Evolutionary conservation across 2,329 filamentous ascomycete genomes (phyloP).

Genomic region (Botrytis paeoniae): DNA sequence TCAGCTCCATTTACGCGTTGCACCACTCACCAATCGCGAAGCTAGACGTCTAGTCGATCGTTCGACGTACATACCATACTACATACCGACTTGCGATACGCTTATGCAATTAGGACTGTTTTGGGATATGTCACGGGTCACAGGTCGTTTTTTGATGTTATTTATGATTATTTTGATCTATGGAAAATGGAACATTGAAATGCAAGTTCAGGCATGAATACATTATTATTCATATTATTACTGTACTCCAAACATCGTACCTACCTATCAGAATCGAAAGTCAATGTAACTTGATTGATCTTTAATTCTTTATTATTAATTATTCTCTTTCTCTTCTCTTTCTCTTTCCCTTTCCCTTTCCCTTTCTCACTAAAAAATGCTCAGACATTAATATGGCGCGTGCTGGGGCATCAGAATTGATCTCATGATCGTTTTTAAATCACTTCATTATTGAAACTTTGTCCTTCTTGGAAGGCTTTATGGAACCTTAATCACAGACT

Average conservation of each 20-base stretch:
- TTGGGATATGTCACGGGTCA: constrained; percentile 9
- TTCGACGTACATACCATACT: neutral
- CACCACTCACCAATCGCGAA: constrained; percentile 1
- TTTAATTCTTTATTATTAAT: neutral
- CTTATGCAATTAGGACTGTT: constrained; percentile 12
- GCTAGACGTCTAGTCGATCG: neutral
- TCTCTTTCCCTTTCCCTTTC: neutral
- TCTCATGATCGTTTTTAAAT: constrained; percentile 18
- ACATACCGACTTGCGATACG: constrained; percentile 7
- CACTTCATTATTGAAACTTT: constrained; percentile 2
- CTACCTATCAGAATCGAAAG: neutral
- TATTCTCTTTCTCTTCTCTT: neutral
- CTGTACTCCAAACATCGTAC: neutral
- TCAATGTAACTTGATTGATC: neutral
- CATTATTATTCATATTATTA: neutral
- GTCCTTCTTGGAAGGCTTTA: neutral
- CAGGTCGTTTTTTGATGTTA: neutral
- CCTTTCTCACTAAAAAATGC: neutral
- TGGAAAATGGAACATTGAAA: neutral
- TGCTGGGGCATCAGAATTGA: constrained; percentile 14
- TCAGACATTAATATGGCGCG: constrained; percentile 13
- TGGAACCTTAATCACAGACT: neutral
- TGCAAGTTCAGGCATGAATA: constrained; percentile 12
- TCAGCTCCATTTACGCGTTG: constrained; percentile 11
- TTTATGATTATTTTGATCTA: neutral